Conservation (phyloP, 2,329 filamentous ascomycete species). For the Curvularia lunata region DNA sequence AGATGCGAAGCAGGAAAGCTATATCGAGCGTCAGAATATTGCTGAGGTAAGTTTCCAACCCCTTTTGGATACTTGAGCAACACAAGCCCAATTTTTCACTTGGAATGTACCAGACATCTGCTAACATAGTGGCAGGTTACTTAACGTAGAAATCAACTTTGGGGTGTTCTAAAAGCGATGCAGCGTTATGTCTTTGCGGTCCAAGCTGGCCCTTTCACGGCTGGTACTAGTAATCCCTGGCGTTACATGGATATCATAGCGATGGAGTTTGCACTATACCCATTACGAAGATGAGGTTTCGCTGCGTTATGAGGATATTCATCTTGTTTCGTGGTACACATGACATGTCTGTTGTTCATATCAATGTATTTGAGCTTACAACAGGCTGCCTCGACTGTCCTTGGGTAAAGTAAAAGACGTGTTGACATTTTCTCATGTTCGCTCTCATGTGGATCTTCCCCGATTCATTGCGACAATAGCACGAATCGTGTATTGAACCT, state of each 20-base stretch:
- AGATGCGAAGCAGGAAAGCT: conserved; percentile 83
- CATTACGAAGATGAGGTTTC: neutral
- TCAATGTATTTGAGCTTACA: neutral
- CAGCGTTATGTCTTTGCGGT: neutral
- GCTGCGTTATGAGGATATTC: neutral
- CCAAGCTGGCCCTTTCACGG: neutral
- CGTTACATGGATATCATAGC: conserved; percentile 11
- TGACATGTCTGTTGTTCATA: neutral
- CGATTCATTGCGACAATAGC: neutral
- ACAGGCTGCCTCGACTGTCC: neutral
- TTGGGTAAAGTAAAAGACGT: neutral
- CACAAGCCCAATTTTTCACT: neutral
- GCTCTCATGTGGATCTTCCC: neutral
- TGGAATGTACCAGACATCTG: neutral
- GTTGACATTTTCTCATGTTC: neutral
- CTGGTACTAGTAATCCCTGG: neutral
- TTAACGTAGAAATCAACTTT: neutral
- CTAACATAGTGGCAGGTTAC: neutral
- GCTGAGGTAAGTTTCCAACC: conserved; percentile 39
- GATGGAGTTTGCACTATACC: conserved; percentile 6
- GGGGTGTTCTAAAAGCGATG: neutral
- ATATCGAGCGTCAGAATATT: conserved; percentile 71
- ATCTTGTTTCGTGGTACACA: neutral
- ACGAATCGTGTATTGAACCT: neutral
- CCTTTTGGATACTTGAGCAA: neutral